Percentiles rank a stretch among this genome's conserved stretches.
Evolutionary conservation across 2,329 filamentous ascomycete species (phyloP).

Genomic region (Ascochyta koolunga): DNA sequence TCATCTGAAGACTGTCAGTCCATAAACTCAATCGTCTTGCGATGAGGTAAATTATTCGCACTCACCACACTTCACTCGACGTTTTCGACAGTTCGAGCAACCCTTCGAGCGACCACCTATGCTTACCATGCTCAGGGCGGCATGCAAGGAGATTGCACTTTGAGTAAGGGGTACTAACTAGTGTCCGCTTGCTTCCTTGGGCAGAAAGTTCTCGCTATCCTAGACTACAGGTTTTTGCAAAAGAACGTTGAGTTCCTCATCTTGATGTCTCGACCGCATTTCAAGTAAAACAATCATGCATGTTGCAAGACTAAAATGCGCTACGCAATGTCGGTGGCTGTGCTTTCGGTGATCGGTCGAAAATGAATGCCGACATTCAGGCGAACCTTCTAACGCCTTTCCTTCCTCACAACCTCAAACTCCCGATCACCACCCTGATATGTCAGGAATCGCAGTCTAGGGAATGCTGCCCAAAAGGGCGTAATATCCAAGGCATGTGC

Average conservation of each 20-base stretch:
- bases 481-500: no score
- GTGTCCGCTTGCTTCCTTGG: no score
- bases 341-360: neutral
- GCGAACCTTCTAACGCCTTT: neutral
- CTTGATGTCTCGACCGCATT: neutral
- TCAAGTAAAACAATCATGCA: neutral
- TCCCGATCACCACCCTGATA: neutral
- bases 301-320: neutral
- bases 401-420: neutral
- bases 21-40: neutral
- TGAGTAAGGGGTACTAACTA: neutral
- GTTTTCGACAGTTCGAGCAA: constrained; percentile 33
- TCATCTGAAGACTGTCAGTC: constrained; percentile 27
- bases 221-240: no score
- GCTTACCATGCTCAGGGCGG: constrained; percentile 30
- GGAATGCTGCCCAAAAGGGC: no score
- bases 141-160: neutral
- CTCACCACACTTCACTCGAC: constrained; percentile 39
- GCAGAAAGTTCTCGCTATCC: no score
- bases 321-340: constrained; percentile 9
- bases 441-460: neutral
- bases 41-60: neutral
- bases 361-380: constrained; percentile 1
- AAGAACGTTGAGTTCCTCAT: no score
- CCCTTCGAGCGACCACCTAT: constrained; percentile 39